Evolutionary conservation across 768 basidiomycete species (phyloP).

Genomic region (Suillus brevipes): DNA sequence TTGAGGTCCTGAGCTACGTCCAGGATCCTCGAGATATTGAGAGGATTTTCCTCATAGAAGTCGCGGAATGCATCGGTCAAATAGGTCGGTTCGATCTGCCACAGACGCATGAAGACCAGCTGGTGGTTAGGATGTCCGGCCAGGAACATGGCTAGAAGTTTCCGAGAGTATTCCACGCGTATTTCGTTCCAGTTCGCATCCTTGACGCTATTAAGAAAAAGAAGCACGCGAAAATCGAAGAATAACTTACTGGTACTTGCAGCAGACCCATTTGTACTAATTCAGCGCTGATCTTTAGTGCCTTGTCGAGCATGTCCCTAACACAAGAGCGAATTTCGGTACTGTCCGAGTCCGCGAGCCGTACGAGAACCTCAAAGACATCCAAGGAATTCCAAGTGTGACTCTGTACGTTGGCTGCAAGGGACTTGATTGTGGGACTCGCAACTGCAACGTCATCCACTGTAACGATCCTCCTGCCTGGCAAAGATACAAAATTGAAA

Average conservation of each 20-base stretch:
- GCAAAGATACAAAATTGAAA: slow-evolving; percentile 88
- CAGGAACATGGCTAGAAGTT: slow-evolving; percentile 86
- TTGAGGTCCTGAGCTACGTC: slow-evolving; percentile 96
- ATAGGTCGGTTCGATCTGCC: slow-evolving; percentile 86
- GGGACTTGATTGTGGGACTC: slow-evolving; percentile 87
- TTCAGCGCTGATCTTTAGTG: slow-evolving; percentile 91
- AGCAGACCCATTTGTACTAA: slow-evolving; percentile 91
- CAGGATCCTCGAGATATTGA: slow-evolving; percentile 91
- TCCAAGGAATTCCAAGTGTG: slow-evolving; percentile 95
- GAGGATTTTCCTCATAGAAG: slow-evolving; percentile 88
- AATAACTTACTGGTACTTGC: slow-evolving; percentile 76
- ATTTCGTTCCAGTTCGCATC: slow-evolving; percentile 87
- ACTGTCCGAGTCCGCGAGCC: slow-evolving; percentile 70
- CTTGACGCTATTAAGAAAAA: slow-evolving; percentile 29
- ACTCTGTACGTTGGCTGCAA: slow-evolving; percentile 88
- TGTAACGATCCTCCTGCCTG: slow-evolving; percentile 80
- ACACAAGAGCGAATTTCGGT: slow-evolving; percentile 74
- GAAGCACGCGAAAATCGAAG: slow-evolving; percentile 7
- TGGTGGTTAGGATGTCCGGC: slow-evolving; percentile 93
- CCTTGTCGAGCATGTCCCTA: slow-evolving; percentile 91
- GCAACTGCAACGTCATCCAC: slow-evolving; percentile 85
- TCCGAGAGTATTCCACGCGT: slow-evolving; percentile 82
- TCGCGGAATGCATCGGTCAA: slow-evolving; percentile 87
- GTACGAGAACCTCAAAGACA: slow-evolving; percentile 85
- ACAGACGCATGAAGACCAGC: slow-evolving; percentile 94